These are phyloP conservation scores for Huntiella omanensis DNA, from an alignment of 2,329 filamentous ascomycete genomes.

Conservation along the genomic window DNA sequence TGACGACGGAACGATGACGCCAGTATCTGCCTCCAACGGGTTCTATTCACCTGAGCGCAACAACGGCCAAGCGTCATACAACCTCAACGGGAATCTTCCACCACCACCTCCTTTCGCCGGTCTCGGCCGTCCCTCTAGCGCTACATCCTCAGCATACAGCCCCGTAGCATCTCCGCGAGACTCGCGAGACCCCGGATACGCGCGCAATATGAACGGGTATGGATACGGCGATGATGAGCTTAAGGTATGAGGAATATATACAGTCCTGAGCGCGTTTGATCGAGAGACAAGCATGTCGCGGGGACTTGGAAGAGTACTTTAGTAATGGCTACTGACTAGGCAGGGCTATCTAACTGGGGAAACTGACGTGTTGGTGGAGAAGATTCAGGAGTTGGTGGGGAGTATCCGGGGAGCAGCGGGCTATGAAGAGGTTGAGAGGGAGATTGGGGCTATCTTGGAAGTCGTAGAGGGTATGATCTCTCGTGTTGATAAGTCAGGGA, in stretches of 20 bases:
- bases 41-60: slow-evolving; percentile 42
- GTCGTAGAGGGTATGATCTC: slow-evolving; percentile 19
- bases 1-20: slow-evolving; percentile 46
- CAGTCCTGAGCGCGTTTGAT: slow-evolving; percentile 1
- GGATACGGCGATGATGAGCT: slow-evolving; percentile 9
- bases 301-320: background rate
- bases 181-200: slow-evolving; percentile 24
- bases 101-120: slow-evolving; percentile 39
- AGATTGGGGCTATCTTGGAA: slow-evolving; percentile 50
- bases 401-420: slow-evolving; percentile 47
- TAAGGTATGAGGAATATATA: slow-evolving; percentile 9
- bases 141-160: slow-evolving; percentile 57
- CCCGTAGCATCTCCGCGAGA: slow-evolving; percentile 49
- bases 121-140: slow-evolving; percentile 39
- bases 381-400: slow-evolving; percentile 62
- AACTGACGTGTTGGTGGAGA: slow-evolving; percentile 58
- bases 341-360: slow-evolving; percentile 69
- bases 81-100: slow-evolving; percentile 18
- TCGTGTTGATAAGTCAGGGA: no score
- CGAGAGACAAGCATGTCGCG: slow-evolving; percentile 4
- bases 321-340: background rate
- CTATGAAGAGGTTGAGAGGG: slow-evolving; percentile 45
- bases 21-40: slow-evolving; percentile 41
- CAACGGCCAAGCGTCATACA: background rate
- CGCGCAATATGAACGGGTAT: slow-evolving; percentile 7